Base-by-base conservation (phyloP, 2,329 filamentous ascomycete species). In the Pseudohalonectria lignicola region DNA sequence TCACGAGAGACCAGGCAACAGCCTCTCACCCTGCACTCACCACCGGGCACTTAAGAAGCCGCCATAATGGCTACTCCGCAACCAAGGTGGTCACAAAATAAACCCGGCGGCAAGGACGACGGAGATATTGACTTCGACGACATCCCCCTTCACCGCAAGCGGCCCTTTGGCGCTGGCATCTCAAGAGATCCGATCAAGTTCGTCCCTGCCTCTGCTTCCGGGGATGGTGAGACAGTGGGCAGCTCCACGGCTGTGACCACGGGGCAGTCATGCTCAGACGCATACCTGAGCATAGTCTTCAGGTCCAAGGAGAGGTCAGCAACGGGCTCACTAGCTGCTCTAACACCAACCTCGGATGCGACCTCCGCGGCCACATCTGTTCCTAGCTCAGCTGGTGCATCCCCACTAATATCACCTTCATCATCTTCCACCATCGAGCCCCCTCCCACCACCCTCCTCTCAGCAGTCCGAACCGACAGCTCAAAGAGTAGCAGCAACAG, bases 241-340 rank as follows among this genome's bases (percentile, higher is more conserved):
- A 42, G 10, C 21, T 42, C 39, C 16, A 25, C 40, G 23, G 40
- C 48, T 18, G 40, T 20, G 13, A 36, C 46, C 1, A 31, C 54
- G 8, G 41, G 47, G 12, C 53, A 54, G 20, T 57, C 58, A 6
- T 53, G 74, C 25, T 67, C 74, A 1, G 75, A 84, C 40, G 59
- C 75, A 33, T 86, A 86, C 48, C 67, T 84, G 19, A 74, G 69
- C 42, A 68, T 86, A 41, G 81, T 86, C 16, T n/a, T n/a, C n/a
- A n/a, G n/a, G 33, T 8, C 29, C 36, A 31, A 43, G 32, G 37
- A 34, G 5, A 25, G 33, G 16, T 13, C 21, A 7, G 30, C 23
- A n/a, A 23, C 19, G 12, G 25, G 19, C 11, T 21, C 23, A 15
- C n/a, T n/a, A n/a, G n/a, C n/a, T n/a, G n/a, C n/a, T n/a, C n/a